Conservation (phyloP, 2,329 filamentous ascomycete species). For the Ambrosiella beaveri region DNA sequence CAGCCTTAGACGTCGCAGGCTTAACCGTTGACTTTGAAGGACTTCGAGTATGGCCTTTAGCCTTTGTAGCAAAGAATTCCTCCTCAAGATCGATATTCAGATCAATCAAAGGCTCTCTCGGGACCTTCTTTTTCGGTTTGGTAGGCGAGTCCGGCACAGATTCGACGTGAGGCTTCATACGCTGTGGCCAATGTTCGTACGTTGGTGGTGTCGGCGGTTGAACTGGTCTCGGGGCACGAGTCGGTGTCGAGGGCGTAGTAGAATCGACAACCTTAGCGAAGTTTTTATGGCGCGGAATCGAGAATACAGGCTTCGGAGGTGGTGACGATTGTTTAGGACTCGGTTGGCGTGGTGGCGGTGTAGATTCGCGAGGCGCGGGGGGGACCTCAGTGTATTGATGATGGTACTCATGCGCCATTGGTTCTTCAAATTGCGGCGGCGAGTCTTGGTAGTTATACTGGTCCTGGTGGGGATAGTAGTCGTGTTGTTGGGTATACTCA, state of each 20-base stretch:
- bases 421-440: conserved; percentile 8
- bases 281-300: conserved; percentile 1
- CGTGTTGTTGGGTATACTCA: conserved; percentile 15
- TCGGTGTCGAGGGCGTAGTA: not conserved
- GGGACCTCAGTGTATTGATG: conserved; percentile 13
- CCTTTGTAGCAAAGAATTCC: not conserved
- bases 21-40: conserved; percentile 6
- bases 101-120: not conserved
- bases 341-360: conserved; percentile 19
- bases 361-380: not conserved
- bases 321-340: conserved; percentile 16
- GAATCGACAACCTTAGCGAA: not conserved
- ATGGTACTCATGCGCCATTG: conserved; percentile 13
- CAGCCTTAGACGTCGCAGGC: not conserved
- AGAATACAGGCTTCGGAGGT: conserved; percentile 1
- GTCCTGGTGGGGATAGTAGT: conserved; percentile 21
- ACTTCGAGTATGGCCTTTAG: conserved; percentile 1
- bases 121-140: conserved; percentile 1
- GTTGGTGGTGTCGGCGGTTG: not conserved
- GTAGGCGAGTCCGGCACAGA: conserved; percentile 10
- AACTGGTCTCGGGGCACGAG: conserved; percentile 1
- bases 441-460: conserved; percentile 20
- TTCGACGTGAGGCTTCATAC: conserved; percentile 8
- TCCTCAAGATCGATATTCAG: not conserved
- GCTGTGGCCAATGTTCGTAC: not conserved